Conservation (phyloP, 73 alveolate genomes). For the Paramecium biaurelia region DNA sequence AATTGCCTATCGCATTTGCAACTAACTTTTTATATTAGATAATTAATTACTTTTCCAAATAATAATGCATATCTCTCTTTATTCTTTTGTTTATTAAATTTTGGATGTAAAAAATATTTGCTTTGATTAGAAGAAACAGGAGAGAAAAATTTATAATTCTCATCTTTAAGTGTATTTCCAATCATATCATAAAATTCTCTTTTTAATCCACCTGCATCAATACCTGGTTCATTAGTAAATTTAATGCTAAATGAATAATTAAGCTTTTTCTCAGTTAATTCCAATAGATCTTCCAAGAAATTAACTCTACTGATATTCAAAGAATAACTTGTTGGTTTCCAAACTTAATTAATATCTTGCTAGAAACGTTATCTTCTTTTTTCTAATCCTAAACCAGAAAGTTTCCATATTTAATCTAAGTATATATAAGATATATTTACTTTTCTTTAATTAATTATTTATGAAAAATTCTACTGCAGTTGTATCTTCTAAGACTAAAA, state of each 20-base stretch:
- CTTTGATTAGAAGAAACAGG: not conserved
- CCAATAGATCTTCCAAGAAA: constrained; percentile 33
- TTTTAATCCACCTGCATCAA: constrained; percentile 66
- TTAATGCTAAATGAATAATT: constrained; percentile 1
- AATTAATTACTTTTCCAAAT: constrained; percentile 40
- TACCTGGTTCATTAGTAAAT: constrained; percentile 54
- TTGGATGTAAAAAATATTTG: not conserved
- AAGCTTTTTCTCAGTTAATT: constrained; percentile 34
- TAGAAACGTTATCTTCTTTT: constrained; percentile 34
- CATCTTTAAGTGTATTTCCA: constrained; percentile 58
- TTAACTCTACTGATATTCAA: constrained; percentile 48
- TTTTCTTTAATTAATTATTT: not conserved
- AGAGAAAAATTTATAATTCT: constrained; percentile 42
- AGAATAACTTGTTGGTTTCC: not conserved
- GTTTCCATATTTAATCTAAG: not conserved
- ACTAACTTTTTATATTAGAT: not conserved
- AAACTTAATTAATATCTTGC: not conserved
- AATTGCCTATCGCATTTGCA: not conserved
- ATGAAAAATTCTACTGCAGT: not conserved
- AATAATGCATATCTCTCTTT: constrained; percentile 16
- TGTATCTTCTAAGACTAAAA: not conserved
- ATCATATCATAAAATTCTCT: constrained; percentile 64
- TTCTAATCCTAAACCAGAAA: constrained; percentile 29
- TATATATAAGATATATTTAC: not conserved
- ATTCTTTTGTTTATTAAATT: not conserved